phyloP scores from a whole-genome alignment of 805 yeast species.

The Naumovozyma castellii region DNA sequence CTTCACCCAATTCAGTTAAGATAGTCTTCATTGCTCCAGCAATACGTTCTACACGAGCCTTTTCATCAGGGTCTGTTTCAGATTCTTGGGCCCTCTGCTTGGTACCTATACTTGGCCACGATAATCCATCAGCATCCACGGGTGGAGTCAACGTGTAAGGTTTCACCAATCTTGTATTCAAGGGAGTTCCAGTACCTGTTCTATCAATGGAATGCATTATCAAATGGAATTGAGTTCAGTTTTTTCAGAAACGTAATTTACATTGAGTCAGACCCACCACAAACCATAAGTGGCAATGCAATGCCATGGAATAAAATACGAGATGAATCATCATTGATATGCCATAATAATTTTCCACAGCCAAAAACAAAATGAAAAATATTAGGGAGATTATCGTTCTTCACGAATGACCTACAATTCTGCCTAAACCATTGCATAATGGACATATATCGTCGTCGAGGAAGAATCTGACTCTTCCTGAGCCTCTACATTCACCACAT shows the following conservation, averaged over 20 bases:
- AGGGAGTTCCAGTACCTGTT: slow-evolving; percentile 39
- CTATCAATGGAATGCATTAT: not conserved
- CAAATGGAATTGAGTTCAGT: too few species aligned
- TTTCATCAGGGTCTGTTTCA: slow-evolving; percentile 42
- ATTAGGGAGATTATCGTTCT: not conserved
- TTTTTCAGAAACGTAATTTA: not conserved
- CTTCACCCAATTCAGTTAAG: slow-evolving; percentile 83
- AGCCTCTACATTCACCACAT: slow-evolving; percentile 66
- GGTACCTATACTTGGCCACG: slow-evolving; percentile 92
- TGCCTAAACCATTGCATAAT: slow-evolving; percentile 59
- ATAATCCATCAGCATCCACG: slow-evolving; percentile 79
- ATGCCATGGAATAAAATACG: too few species aligned
- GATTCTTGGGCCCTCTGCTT: slow-evolving; percentile 62
- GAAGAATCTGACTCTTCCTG: slow-evolving; percentile 46
- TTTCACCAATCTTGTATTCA: slow-evolving; percentile 68
- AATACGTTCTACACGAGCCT: slow-evolving; percentile 61
- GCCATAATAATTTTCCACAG: not conserved
- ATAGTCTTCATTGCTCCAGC: slow-evolving; percentile 73
- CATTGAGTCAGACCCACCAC: too few species aligned
- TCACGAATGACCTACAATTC: slow-evolving; percentile 29
- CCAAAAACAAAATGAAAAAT: not conserved
- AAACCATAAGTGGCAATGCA: too few species aligned
- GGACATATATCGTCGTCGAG: slow-evolving; percentile 56
- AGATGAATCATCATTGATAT: not conserved
- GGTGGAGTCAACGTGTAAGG: slow-evolving; percentile 81